These are phyloP conservation scores for Pseudonitzschia multiseries DNA, from an alignment of 108 stramenopile species.

Conservation along the genomic window DNA sequence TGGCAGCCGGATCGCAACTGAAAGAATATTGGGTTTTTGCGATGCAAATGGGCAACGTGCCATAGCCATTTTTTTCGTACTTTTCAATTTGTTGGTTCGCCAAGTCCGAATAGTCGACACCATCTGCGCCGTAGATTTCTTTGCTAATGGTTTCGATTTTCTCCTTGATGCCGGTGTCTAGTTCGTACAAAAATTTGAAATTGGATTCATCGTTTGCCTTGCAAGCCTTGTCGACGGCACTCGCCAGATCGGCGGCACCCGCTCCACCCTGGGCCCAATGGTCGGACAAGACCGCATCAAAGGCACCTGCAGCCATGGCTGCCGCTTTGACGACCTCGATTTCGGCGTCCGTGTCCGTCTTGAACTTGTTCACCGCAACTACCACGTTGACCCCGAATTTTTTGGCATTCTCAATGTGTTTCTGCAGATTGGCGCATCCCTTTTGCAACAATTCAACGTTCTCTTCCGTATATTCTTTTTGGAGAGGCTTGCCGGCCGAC, in stretches of 20 bases:
- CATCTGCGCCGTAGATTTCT: conserved; percentile 97
- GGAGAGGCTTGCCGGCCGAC: conserved; percentile 85
- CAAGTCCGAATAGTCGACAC: conserved; percentile 87
- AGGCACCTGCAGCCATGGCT: conserved; percentile 86
- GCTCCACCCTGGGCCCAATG: conserved; percentile 98
- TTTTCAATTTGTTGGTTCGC: conserved; percentile 90
- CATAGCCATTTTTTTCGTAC: conserved; percentile 91
- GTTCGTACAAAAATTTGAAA: conserved; percentile 92
- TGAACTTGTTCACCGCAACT: conserved; percentile 95
- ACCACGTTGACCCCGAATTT: conserved; percentile 96
- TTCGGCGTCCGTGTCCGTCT: conserved; percentile 90
- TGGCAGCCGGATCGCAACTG: conserved; percentile 89
- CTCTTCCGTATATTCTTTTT: conserved; percentile 80
- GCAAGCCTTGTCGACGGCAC: conserved; percentile 90
- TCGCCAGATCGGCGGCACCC: conserved; percentile 91
- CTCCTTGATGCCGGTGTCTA: conserved; percentile 76
- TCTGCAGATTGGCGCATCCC: conserved; percentile 88
- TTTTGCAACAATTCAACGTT: conserved; percentile 72
- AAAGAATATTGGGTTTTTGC: conserved; percentile 99
- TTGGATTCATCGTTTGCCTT: conserved; percentile 49
- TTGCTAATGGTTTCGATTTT: conserved; percentile 90
- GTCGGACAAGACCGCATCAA: conserved; percentile 89
- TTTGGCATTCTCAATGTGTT: conserved; percentile 92
- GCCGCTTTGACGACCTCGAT: conserved; percentile 85
- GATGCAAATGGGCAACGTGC: conserved; percentile 95